phyloP scores from a whole-genome alignment of 768 basidiomycete genomes.

The Suillus weaverae region DNA sequence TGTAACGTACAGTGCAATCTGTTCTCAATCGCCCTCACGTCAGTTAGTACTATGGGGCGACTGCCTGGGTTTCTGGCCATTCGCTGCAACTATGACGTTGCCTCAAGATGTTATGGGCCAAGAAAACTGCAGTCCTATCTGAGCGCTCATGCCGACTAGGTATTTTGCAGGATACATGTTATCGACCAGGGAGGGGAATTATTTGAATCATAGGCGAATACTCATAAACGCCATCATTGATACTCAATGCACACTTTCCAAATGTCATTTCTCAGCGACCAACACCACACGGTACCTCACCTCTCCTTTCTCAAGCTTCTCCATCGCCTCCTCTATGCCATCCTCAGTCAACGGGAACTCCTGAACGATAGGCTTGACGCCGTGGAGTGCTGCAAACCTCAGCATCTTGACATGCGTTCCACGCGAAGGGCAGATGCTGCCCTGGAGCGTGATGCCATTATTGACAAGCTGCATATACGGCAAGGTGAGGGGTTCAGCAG shows the following conservation, averaged over 20 bases:
- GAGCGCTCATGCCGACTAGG: not conserved
- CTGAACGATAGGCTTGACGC: conserved; percentile 29
- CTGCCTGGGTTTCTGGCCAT: too few relatives aligned
- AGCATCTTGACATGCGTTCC: conserved; percentile 33
- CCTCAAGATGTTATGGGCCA: not conserved
- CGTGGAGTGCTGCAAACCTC: conserved; percentile 34
- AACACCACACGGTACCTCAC: conserved; percentile 36
- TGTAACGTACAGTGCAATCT: not conserved
- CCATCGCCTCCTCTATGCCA: conserved; percentile 31
- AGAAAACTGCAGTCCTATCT: too few relatives aligned
- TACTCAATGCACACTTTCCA: not conserved
- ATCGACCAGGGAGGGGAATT: not conserved
- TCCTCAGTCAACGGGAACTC: conserved; percentile 31
- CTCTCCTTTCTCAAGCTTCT: conserved; percentile 23
- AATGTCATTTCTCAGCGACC: conserved; percentile 9
- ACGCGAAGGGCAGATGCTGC: conserved; percentile 23
- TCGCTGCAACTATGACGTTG: not conserved
- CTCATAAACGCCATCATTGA: not conserved
- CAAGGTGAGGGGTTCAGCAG: conserved; percentile 19
- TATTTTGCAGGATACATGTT: not conserved
- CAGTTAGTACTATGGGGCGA: not conserved
- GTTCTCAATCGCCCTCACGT: not conserved
- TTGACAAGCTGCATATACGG: conserved; percentile 22
- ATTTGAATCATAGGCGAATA: not conserved
- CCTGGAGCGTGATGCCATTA: conserved; percentile 26